phyloP scores from a whole-genome alignment of 2,329 filamentous ascomycete genomes.

The Colletotrichum sojae region DNA sequence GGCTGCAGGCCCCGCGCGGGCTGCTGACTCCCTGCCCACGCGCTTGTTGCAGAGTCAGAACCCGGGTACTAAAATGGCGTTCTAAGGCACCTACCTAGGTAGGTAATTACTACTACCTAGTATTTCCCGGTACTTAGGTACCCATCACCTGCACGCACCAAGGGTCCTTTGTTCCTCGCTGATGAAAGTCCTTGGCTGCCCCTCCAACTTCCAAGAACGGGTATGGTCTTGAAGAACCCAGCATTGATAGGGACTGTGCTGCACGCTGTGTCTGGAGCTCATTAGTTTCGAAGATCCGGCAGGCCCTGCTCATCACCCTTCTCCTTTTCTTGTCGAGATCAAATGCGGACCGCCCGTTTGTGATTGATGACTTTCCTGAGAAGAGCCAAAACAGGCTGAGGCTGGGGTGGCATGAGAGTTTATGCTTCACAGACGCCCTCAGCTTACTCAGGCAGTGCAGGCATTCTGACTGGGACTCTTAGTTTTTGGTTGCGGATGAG shows the following conservation, averaged over 20 bases:
- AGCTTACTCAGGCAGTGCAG: conserved; percentile 13
- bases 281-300: conserved; percentile 13
- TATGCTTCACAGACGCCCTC: conserved; percentile 13
- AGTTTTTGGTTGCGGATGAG: conserved; percentile 28
- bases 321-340: conserved; percentile 12
- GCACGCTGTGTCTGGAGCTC: background rate
- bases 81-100: too few relatives aligned
- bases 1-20: background rate
- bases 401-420: conserved; percentile 8
- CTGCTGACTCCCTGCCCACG: background rate
- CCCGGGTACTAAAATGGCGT: background rate
- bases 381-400: background rate
- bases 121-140: background rate
- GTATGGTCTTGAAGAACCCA: background rate
- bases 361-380: conserved; percentile 1
- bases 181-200: conserved; percentile 6
- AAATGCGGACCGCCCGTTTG: background rate
- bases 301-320: conserved; percentile 22
- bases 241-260: background rate
- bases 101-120: too few relatives aligned
- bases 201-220: conserved; percentile 13
- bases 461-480: background rate
- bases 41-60: conserved; percentile 10
- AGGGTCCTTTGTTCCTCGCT: conserved; percentile 22
- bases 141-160: conserved; percentile 9